phyloP scores from a whole-genome alignment of 2,329 filamentous ascomycete species.

The Pseudopyricularia javanii region DNA sequence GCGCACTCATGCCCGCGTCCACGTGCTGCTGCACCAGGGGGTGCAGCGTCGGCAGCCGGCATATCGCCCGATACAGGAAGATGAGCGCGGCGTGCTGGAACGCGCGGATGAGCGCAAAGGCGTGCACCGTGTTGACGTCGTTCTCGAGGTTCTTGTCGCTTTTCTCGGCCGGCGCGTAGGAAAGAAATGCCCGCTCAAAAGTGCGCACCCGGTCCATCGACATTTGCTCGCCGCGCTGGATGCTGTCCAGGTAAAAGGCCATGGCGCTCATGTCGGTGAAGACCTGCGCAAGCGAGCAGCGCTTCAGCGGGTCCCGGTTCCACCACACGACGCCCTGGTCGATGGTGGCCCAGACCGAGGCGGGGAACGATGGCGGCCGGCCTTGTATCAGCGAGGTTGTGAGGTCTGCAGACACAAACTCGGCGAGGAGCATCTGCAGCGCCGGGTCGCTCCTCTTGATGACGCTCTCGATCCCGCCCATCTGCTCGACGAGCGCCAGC shows the following conservation, averaged over 20 bases:
- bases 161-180: conserved; percentile 2
- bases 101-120: conserved; percentile 21
- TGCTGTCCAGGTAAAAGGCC: conserved; percentile 15
- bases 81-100: conserved; percentile 28
- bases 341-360: conserved; percentile 23
- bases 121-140: conserved; percentile 18
- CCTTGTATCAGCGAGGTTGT: conserved; percentile 26
- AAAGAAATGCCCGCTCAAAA: conserved; percentile 14
- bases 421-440: conserved; percentile 25
- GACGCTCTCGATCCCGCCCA: conserved; percentile 15
- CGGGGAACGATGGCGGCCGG: conserved; percentile 21
- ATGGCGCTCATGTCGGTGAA: conserved; percentile 18
- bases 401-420: conserved; percentile 29
- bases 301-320: conserved; percentile 21
- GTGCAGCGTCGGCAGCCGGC: conserved; percentile 23
- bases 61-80: conserved; percentile 28
- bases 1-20: conserved; percentile 20
- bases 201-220: conserved; percentile 15
- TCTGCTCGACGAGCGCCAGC: conserved; percentile 19
- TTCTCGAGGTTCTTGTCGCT: neutral
- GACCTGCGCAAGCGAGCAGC: conserved; percentile 20
- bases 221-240: conserved; percentile 8
- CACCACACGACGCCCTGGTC: conserved; percentile 28
- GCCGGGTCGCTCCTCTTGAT: conserved; percentile 14
- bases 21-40: conserved; percentile 26